These are phyloP conservation scores for Russula sp. DNA, from an alignment of 768 basidiomycete genomes.

Conservation along the genomic window DNA sequence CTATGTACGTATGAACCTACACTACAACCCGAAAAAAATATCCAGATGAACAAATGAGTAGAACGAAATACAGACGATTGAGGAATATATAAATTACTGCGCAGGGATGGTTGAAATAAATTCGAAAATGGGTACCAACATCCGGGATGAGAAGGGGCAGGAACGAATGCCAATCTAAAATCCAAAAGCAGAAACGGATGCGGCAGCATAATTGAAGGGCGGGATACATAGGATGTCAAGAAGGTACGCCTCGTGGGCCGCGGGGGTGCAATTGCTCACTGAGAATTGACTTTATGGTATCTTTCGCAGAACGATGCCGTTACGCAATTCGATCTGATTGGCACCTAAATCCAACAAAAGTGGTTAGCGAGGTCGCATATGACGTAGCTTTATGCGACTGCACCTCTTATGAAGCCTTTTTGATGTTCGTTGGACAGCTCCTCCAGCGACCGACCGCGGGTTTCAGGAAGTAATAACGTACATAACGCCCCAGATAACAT, in stretches of 20 bases:
- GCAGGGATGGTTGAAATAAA: background rate
- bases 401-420: conserved; percentile 36
- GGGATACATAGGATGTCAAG: background rate
- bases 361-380: background rate
- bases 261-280: background rate
- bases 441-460: conserved; percentile 39
- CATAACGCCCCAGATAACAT: conserved; percentile 45
- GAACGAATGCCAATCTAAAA: background rate
- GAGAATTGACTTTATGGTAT: background rate
- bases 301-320: conserved; percentile 26
- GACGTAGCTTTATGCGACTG: background rate
- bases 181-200: background rate
- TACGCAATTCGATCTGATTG: conserved; percentile 26
- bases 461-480: conserved; percentile 46
- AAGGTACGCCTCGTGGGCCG: background rate
- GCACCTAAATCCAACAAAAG: background rate
- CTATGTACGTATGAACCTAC: conserved; percentile 1
- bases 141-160: background rate
- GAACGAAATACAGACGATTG: conserved; percentile 6
- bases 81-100: conserved; percentile 19
- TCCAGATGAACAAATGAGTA: background rate
- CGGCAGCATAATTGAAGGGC: background rate
- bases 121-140: background rate
- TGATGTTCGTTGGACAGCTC: conserved; percentile 41
- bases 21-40: background rate